Conservation (phyloP, 768 basidiomycete species). For the Ramaria sp. region DNA sequence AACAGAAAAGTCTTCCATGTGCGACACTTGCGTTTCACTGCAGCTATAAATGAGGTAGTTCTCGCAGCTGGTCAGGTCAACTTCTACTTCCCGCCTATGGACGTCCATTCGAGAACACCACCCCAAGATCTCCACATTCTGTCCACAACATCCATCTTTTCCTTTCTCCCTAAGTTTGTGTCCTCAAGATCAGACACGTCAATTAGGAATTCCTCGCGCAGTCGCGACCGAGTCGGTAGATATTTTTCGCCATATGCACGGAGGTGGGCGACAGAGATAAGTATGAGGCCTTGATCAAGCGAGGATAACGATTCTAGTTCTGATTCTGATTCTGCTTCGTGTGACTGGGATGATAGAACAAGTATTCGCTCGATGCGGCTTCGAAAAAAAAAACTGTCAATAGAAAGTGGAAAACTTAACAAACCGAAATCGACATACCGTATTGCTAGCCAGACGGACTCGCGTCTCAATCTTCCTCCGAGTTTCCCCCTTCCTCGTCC, state of each 20-base stretch:
- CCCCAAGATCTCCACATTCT: slow-evolving; percentile 91
- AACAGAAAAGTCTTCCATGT: too few species aligned
- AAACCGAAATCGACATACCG: slow-evolving; percentile 30
- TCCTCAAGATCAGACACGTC: slow-evolving; percentile 80
- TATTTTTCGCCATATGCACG: slow-evolving; percentile 49
- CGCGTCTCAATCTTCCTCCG: slow-evolving; percentile 45
- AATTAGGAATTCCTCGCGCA: slow-evolving; percentile 73
- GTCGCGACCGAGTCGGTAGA: slow-evolving; percentile 46
- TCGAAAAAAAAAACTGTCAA: neutral
- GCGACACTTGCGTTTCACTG: too few species aligned
- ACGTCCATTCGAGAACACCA: slow-evolving; percentile 47
- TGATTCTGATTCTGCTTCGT: slow-evolving; percentile 13
- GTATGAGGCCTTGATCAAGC: slow-evolving; percentile 60
- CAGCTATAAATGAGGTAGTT: too few species aligned
- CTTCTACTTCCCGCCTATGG: slow-evolving; percentile 14
- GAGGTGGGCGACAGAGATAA: slow-evolving; percentile 59
- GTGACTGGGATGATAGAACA: slow-evolving; percentile 30
- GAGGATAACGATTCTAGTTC: slow-evolving; percentile 28
- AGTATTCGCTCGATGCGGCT: slow-evolving; percentile 64
- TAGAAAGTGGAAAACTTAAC: neutral
- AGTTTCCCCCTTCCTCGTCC: slow-evolving; percentile 38
- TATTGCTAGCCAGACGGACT: slow-evolving; percentile 60
- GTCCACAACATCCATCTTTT: slow-evolving; percentile 70
- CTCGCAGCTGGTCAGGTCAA: too few species aligned
- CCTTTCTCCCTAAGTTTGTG: slow-evolving; percentile 49